A percentile compares a stretch with the other conserved stretches of the same genome.
Conservation (phyloP, 352 stramenopile genomes). For the Phytophthora fragariae region DNA sequence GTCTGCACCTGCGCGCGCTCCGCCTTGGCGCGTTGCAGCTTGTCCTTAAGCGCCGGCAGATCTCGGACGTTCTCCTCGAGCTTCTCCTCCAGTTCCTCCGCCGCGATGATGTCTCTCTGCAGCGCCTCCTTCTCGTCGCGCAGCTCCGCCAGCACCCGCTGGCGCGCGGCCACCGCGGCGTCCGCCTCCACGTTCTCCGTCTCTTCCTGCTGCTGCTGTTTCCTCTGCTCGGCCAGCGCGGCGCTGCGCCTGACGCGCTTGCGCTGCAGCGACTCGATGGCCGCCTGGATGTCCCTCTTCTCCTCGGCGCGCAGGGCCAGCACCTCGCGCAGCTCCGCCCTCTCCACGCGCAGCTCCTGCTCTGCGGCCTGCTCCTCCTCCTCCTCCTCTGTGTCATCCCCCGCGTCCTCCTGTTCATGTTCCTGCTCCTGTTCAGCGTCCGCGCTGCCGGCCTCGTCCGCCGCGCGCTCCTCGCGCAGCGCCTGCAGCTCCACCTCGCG, state of each 20-base stretch:
- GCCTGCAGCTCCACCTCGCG: constrained; percentile 62
- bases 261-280: constrained; percentile 57
- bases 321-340: constrained; percentile 48
- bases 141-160: constrained; percentile 50
- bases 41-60: constrained; percentile 47
- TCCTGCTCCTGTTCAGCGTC: no score
- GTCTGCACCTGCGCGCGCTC: constrained; percentile 32
- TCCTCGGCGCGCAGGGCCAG: constrained; percentile 65
- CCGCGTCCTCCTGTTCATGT: no score
- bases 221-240: constrained; percentile 7
- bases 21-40: constrained; percentile 39
- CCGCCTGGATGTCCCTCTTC: constrained; percentile 66
- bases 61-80: constrained; percentile 46
- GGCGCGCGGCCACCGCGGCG: constrained; percentile 19
- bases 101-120: constrained; percentile 47
- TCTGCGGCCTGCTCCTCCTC: neutral
- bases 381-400: neutral
- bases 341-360: neutral
- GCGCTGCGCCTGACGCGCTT: constrained; percentile 40
- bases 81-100: constrained; percentile 51
- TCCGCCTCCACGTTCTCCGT: constrained; percentile 18
- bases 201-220: no score
- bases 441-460: constrained; percentile 7
- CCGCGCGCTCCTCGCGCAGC: constrained; percentile 45
- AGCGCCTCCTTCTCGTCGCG: constrained; percentile 50